Conservation (phyloP, 345 rosid species). For the Toxicodendron radicans region DNA sequence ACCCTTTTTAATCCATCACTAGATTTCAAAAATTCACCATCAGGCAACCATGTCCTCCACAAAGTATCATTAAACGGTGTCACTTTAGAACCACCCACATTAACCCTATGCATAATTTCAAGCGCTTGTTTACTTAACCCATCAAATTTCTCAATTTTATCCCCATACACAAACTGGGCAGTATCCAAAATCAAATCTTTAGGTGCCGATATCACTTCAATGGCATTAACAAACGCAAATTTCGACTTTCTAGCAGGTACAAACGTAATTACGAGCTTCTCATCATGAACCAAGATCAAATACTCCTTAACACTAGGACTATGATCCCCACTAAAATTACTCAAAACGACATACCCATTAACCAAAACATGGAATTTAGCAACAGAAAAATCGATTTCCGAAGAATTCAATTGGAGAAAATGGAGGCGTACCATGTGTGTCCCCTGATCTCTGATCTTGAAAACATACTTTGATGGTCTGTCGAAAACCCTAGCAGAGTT, state of each 20-base stretch:
- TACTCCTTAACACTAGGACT: conserved; percentile 61
- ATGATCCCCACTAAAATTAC: conserved; percentile 52
- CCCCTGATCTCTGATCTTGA: conserved; percentile 60
- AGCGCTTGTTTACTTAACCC: conserved; percentile 62
- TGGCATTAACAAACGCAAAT: conserved; percentile 75
- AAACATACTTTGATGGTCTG: conserved; percentile 58
- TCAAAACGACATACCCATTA: conserved; percentile 62
- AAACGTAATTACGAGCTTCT: conserved; percentile 54
- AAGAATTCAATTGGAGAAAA: conserved; percentile 51
- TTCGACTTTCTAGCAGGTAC: conserved; percentile 48
- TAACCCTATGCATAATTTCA: conserved; percentile 57
- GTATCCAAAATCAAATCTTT: conserved; percentile 68
- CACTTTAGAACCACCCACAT: conserved; percentile 82
- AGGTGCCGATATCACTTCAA: conserved; percentile 90
- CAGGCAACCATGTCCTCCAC: conserved; percentile 94
- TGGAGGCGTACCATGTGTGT: conserved; percentile 80
- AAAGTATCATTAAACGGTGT: conserved; percentile 86
- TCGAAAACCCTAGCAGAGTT: conserved; percentile 63
- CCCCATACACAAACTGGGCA: conserved; percentile 40
- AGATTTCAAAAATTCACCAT: conserved; percentile 59
- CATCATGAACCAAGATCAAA: conserved; percentile 47
- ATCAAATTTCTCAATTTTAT: conserved; percentile 40
- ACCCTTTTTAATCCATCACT: conserved; percentile 41
- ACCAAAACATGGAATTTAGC: conserved; percentile 80
- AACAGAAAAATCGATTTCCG: conserved; percentile 33